phyloP scores from a whole-genome alignment of 306 rosid genomes.

The Sicyos baderoa region DNA sequence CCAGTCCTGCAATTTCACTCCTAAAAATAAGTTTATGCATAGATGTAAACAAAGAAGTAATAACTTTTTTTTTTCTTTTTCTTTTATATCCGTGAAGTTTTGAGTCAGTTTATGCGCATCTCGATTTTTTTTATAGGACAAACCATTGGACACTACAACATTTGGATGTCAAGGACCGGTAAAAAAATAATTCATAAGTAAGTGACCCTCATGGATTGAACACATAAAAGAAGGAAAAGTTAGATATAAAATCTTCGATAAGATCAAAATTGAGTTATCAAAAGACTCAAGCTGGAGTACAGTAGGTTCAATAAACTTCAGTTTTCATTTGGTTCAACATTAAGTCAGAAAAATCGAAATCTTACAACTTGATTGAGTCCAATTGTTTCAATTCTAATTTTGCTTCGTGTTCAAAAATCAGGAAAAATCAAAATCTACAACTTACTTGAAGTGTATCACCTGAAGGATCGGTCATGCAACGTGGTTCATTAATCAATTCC shows the following conservation, averaged over 20 bases:
- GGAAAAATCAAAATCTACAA: slow-evolving; percentile 19
- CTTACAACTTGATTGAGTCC: slow-evolving; percentile 10
- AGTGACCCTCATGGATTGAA: too few species aligned
- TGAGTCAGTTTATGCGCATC: too few species aligned
- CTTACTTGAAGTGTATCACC: slow-evolving; percentile 96
- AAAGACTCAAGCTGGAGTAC: too few species aligned
- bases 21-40: neutral
- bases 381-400: neutral
- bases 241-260: neutral
- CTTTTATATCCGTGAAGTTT: too few species aligned
- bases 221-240: neutral
- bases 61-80: neutral
- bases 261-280: too few species aligned
- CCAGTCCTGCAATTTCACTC: slow-evolving; percentile 65
- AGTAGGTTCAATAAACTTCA: neutral
- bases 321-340: neutral
- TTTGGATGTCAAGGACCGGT: too few species aligned
- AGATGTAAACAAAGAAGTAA: neutral
- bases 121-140: too few species aligned
- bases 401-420: neutral
- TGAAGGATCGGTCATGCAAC: slow-evolving; percentile 86
- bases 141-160: too few species aligned
- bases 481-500: slow-evolving; percentile 98
- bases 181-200: too few species aligned
- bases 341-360: slow-evolving; percentile 13